Conservation (phyloP, 2,329 filamentous ascomycete genomes). For the Claviceps arundinis region DNA sequence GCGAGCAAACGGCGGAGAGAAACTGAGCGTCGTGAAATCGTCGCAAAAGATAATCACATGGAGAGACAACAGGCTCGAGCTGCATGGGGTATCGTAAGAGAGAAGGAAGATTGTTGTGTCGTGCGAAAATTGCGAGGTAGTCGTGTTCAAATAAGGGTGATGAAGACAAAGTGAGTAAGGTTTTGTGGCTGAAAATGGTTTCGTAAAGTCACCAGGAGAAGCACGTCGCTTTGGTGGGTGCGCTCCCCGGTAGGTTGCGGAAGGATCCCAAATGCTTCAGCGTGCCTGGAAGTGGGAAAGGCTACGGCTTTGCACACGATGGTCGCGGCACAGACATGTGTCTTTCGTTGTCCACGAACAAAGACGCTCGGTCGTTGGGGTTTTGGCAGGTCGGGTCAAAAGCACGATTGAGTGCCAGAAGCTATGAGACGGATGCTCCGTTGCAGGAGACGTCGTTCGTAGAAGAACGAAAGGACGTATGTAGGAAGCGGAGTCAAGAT, state of each 20-base stretch:
- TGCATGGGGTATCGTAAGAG: background rate
- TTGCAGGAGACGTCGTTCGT: slow-evolving; percentile 1
- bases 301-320: background rate
- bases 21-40: background rate
- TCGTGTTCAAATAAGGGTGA: background rate
- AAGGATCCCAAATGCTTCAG: background rate
- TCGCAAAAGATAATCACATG: background rate
- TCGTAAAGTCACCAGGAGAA: background rate
- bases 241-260: background rate
- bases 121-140: background rate
- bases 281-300: background rate
- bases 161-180: background rate
- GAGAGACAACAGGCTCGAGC: background rate
- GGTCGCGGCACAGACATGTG: background rate
- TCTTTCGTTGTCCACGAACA: background rate
- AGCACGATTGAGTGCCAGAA: background rate
- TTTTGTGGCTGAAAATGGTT: background rate
- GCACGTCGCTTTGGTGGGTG: background rate
- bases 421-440: background rate
- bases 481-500: background rate
- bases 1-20: background rate
- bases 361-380: background rate
- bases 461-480: slow-evolving; percentile 5
- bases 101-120: background rate
- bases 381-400: background rate